Evolutionary conservation across 352 stramenopile species (phyloP), one percentile per base, ranked within the genome.

Genomic region (Phytopythium ostracodes): DNA sequence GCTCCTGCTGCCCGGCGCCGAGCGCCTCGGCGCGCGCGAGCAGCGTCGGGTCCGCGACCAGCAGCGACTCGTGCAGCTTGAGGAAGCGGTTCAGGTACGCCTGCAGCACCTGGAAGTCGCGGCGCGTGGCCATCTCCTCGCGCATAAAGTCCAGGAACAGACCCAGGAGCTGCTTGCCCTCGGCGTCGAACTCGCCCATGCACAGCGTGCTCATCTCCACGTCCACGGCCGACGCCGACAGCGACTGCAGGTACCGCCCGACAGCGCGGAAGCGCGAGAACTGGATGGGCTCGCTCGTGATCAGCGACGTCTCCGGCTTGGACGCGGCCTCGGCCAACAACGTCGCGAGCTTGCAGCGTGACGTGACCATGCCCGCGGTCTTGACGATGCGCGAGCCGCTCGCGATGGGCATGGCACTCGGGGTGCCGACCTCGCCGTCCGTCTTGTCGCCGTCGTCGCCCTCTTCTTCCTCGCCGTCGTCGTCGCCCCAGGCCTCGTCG

Each of bases 51-150:
- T 93, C 71, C 3, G 63, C 64, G 4, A 92, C 81, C 22, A 95
- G 57, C 18, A 93, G 66, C 64, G 92, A 71, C 49, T 92, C 81
- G 63, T 95, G 83, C 35, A 93, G 69, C 73, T 95, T 93, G 33
- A 95, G 67, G 68, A 95, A 93, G 4, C 84, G 86, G 71, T 95
- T 93, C 58, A 95, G 53, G 63, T 95, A 95, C 17, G 81, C 84
- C 60, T 95, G 86, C 11, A 93, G 68, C 50, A 93, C 81, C 53
- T 95, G 81, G 62, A 95, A 93, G 47, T 89, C 65, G 52, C 79
- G 74, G 31, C 75, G 79, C 18, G 71, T 87, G 24, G 70, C 70
- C 75, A 94, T 86, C 53, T 90, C 80, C 20, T 81, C 75, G 35
- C 79, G 72, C 29, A 94, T 35, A 40, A 89, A 91, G 31, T 68